Evolutionary conservation across 192 early-diverging fungal genomes (phyloP), one percentile per base, ranked within the genome.

Genomic region (Coemansia sp.): DNA sequence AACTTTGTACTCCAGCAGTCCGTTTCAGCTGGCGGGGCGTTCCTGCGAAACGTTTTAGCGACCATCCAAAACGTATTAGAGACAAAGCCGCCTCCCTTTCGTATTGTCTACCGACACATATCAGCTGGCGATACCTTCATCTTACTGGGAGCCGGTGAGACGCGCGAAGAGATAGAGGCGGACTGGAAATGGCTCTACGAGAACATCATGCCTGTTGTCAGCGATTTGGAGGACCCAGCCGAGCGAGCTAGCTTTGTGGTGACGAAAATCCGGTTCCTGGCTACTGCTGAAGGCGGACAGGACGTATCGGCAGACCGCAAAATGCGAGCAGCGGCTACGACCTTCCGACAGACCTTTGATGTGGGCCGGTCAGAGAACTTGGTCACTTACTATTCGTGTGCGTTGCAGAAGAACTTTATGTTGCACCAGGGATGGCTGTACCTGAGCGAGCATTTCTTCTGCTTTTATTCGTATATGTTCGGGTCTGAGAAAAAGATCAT

Each of bases 341-440:
- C 94, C 8, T 98, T 96, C 82, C 89, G 91, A 11, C 93, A 97
- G 74, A 89, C 90, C 10, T 99, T 99, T 65, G 86, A 88, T 50
- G 82, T 97, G 32, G 83, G 91, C 1, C 82, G 90, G 26, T 86
- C 86, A 4, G 97, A 99, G 72, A 88, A 89, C 58, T 86, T 99
- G 65, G 95, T 99, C 30, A 96, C 91, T 60, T 98, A 96, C 77
- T 99, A 99, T 81, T 94, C 95, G 11, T 96, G 94, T 68, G 90
- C 93, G 3, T 95, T 94, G 66, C 88, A 94, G 53, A 86, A 86
- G 28, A 87, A 85, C 55, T 78, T 87, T 67, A 88, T 96, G 72
- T 86, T 91, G 53, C 92, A 91, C 74, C 98, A 99, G 80, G 98
- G 98, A 1, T 99, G 98, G 98, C 80, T 99, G 78, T 99, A 99